Percentiles rank a stretch among this genome's conserved stretches.
Evolutionary conservation across 139 green algal species (phyloP).

Genomic region (Chloropicon primus): DNA sequence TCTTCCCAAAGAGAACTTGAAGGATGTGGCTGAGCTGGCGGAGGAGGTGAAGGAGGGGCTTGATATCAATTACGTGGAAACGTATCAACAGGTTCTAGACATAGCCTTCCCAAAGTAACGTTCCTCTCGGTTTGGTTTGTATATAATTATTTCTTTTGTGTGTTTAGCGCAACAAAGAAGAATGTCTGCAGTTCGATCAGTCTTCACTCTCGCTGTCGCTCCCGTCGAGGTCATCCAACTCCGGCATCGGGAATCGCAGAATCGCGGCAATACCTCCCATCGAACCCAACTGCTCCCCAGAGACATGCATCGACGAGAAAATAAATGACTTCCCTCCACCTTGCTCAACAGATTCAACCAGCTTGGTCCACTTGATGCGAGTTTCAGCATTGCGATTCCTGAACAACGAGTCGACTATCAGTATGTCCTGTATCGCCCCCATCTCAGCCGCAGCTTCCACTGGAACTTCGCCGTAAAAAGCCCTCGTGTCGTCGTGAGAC

Average conservation of each 20-base stretch:
- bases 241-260: conserved; percentile 78
- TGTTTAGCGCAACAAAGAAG: too few relatives aligned
- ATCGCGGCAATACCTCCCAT: conserved; percentile 76
- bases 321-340: conserved; percentile 64
- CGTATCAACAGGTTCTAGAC: conserved; percentile 72
- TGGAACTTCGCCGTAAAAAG: conserved; percentile 76
- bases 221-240: conserved; percentile 57
- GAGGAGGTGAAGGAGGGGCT: conserved; percentile 71
- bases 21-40: conserved; percentile 89
- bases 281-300: conserved; percentile 75
- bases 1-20: conserved; percentile 78
- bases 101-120: background rate
- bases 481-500: conserved; percentile 38
- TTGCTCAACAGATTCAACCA: conserved; percentile 59
- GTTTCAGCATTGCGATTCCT: conserved; percentile 39
- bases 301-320: conserved; percentile 49
- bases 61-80: conserved; percentile 64
- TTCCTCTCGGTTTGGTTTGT: too few relatives aligned
- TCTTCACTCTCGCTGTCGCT: background rate
- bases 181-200: too few relatives aligned
- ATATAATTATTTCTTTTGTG: too few relatives aligned
- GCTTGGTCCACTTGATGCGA: conserved; percentile 9
- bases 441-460: conserved; percentile 50
- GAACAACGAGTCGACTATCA: conserved; percentile 58
- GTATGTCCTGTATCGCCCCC: conserved; percentile 63